Conservation (phyloP, 164 flowering plant genomes). For the Liquidambar formosana region DNA sequence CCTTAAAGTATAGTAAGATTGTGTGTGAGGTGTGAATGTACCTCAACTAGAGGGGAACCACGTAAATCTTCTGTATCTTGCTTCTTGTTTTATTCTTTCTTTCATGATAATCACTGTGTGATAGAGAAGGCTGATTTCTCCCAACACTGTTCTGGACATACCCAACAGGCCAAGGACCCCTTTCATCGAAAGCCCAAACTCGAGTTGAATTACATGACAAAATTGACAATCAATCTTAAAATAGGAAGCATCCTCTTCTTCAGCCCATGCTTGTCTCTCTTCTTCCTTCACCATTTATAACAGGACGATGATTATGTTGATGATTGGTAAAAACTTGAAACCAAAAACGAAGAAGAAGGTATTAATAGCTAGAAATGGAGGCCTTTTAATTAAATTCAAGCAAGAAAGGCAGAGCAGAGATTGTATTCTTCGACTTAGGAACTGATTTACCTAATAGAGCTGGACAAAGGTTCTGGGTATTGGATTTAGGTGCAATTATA, state of each 20-base stretch:
- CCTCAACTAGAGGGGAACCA: too few species aligned
- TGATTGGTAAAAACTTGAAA: background rate
- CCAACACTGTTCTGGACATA: too few species aligned
- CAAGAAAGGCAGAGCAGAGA: constrained; percentile 35
- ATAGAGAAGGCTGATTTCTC: too few species aligned
- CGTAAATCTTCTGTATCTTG: too few species aligned
- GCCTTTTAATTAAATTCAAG: constrained; percentile 6
- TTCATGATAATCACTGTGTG: too few species aligned
- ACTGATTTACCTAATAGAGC: constrained; percentile 68
- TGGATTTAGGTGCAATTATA: constrained; percentile 89
- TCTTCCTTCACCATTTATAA: constrained; percentile 23
- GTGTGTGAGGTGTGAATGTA: too few species aligned
- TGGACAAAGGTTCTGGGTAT: constrained; percentile 57
- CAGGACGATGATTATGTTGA: background rate
- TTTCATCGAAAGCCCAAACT: constrained; percentile 17
- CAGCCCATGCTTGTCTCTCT: background rate
- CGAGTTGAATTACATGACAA: constrained; percentile 63
- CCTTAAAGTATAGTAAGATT: too few species aligned
- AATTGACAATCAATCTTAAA: constrained; percentile 51
- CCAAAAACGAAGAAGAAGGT: background rate
- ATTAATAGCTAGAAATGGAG: constrained; percentile 13
- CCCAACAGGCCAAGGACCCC: constrained; percentile 40
- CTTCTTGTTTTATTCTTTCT: too few species aligned
- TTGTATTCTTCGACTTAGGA: constrained; percentile 89
- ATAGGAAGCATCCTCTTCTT: constrained; percentile 28